Base-by-base conservation (phyloP, 2,329 filamentous ascomycete species). In the Pseudocercospora fijiensis region DNA sequence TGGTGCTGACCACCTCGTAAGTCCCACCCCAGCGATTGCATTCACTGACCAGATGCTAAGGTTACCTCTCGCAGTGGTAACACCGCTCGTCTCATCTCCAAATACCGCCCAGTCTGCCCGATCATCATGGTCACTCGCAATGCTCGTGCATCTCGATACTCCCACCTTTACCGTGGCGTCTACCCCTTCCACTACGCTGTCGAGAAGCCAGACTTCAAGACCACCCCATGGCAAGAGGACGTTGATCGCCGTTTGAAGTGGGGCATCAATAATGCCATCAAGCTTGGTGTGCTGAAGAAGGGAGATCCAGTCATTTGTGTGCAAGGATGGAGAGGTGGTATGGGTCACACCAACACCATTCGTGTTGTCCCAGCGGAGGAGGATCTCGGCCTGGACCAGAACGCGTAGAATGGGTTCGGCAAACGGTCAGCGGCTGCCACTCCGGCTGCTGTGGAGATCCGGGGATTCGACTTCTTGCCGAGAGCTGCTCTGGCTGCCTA, bases 81-180 rank as follows among this genome's bases (percentile, higher is more conserved):
- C 76, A 97, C 94, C 70, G 95, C 95, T 65, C 92, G 95, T 75
- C 88, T 98, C 67, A 85, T 98, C 71, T 96, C 94, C 83, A 99
- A 99, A 85, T 99, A 97, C 84, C 91, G 95, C 76, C 95, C 95
- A 58, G 93, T 98, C 69, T 98, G 94, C 87, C 95, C 95, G 73
- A 97, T 99, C 82, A 94, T 99, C 85, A 98, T 98, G 94, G 91
- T 99, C 69, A 96, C 94, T 69, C 90, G 95, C 74, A 96, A 90
- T 78, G 81, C 87, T 56, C 87, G 86, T 70, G 91, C 95, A 58
- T 90, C 92, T 65, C 86, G 95, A 71, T 98, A 95, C 80, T 90
- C 88, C 71, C 95, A 99, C 80, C 82, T 99, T 78, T 98, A 97
- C 84, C 94, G 95, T 77, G 95, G 95, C 73, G 94, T 99, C 67